Evolutionary conservation across 2,329 filamentous ascomycete species (phyloP).

Genomic region (Aureobasidium mangrovei): DNA sequence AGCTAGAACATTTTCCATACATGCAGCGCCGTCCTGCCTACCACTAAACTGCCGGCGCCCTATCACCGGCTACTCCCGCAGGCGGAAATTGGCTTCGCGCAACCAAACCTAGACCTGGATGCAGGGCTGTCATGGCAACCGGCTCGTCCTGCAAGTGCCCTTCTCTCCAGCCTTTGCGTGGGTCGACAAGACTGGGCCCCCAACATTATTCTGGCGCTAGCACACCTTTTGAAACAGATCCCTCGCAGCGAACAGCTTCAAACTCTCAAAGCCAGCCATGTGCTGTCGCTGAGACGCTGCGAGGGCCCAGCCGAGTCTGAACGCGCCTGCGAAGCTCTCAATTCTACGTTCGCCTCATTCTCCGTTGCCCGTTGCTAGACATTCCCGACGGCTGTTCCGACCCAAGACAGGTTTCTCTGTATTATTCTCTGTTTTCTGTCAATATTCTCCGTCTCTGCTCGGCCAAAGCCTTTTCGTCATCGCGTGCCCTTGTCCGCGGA

Average conservation of each 20-base stretch:
- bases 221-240: constrained; percentile 12
- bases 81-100: constrained; percentile 9
- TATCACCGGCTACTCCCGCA: constrained; percentile 13
- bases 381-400: constrained; percentile 8
- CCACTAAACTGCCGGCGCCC: background rate
- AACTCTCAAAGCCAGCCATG: constrained; percentile 13
- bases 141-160: constrained; percentile 6
- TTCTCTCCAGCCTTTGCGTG: constrained; percentile 13
- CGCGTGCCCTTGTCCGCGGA: constrained; percentile 7
- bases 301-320: constrained; percentile 3
- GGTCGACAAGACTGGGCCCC: constrained; percentile 13
- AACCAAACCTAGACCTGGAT: constrained; percentile 2
- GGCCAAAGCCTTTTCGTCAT: constrained; percentile 6
- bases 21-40: background rate
- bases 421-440: background rate
- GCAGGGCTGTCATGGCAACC: constrained; percentile 11
- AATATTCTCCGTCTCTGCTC: background rate
- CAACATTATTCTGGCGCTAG: constrained; percentile 14
- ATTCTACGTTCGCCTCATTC: background rate
- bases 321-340: background rate
- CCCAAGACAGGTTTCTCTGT: background rate
- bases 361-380: constrained; percentile 9
- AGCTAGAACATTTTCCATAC: constrained; percentile 9
- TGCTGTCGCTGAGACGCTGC: background rate
- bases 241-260: constrained; percentile 11